A percentile compares a stretch with the other conserved stretches of the same genome.
These are phyloP conservation scores for Rhynchosporium graminicola DNA, from an alignment of 2,329 filamentous ascomycete species.

Conservation along the genomic window DNA sequence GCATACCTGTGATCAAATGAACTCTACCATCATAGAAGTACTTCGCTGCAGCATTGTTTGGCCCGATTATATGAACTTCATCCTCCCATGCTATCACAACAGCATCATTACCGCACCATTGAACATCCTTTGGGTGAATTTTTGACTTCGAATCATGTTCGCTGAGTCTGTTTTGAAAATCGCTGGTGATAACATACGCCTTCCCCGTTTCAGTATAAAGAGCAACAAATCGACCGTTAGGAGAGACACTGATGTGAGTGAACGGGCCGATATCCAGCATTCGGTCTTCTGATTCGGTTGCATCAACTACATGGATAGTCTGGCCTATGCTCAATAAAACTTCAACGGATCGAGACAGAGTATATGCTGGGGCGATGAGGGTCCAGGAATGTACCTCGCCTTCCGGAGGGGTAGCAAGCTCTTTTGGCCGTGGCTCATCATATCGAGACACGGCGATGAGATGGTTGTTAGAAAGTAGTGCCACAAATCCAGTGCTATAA, in stretches of 20 bases:
- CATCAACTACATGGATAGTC: slow-evolving; percentile 85
- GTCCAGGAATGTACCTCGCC: slow-evolving; percentile 86
- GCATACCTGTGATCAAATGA: slow-evolving; percentile 77
- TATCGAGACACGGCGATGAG: slow-evolving; percentile 87
- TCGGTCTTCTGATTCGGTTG: slow-evolving; percentile 86
- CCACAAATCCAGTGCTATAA: slow-evolving; percentile 90
- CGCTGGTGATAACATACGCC: slow-evolving; percentile 90
- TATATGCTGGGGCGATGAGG: slow-evolving; percentile 83
- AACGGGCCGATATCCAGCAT: slow-evolving; percentile 92
- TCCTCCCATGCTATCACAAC: slow-evolving; percentile 96
- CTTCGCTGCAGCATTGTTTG: slow-evolving; percentile 71
- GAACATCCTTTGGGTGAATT: slow-evolving; percentile 81
- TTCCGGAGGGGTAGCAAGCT: slow-evolving; percentile 74
- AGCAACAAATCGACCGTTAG: slow-evolving; percentile 84
- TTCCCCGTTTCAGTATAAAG: slow-evolving; percentile 84
- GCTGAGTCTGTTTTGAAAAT: slow-evolving; percentile 89
- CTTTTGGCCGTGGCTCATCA: slow-evolving; percentile 82
- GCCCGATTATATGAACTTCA: slow-evolving; percentile 91
- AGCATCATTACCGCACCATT: slow-evolving; percentile 96
- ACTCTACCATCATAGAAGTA: slow-evolving; percentile 92
- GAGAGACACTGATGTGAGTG: slow-evolving; percentile 84
- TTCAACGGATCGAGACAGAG: slow-evolving; percentile 89
- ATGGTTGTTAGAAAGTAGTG: slow-evolving; percentile 83
- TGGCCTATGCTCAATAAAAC: slow-evolving; percentile 81
- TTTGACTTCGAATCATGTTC: slow-evolving; percentile 88